phyloP scores from a whole-genome alignment of 2,329 filamentous ascomycete species.

The Fusarium xylarioides region DNA sequence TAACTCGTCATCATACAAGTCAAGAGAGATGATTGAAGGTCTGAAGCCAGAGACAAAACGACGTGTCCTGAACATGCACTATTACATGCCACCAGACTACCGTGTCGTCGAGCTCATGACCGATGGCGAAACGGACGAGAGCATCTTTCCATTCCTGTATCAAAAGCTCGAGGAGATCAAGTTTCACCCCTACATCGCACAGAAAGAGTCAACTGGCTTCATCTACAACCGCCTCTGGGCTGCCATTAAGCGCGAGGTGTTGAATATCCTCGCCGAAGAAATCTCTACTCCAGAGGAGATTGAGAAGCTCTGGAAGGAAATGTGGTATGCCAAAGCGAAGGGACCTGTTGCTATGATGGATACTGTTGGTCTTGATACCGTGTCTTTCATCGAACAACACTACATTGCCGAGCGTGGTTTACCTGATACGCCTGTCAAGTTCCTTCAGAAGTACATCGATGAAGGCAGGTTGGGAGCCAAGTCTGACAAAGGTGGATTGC shows the following conservation, averaged over 20 bases:
- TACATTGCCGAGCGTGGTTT: neutral
- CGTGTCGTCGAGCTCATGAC: slow-evolving; percentile 13
- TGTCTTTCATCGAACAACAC: slow-evolving; percentile 12
- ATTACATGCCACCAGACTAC: slow-evolving; percentile 7
- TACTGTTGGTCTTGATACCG: slow-evolving; percentile 3
- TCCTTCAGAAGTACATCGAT: slow-evolving; percentile 4
- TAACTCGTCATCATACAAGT: slow-evolving; percentile 10
- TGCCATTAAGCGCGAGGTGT: slow-evolving; percentile 3
- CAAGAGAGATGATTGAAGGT: neutral
- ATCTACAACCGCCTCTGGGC: slow-evolving; percentile 13
- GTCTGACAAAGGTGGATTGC: neutral
- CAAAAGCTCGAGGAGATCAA: neutral
- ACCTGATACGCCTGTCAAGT: neutral
- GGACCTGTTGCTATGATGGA: slow-evolving; percentile 11
- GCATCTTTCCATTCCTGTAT: neutral
- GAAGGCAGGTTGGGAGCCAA: slow-evolving; percentile 2
- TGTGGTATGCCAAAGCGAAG: slow-evolving; percentile 2
- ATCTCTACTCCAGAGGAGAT: slow-evolving; percentile 3
- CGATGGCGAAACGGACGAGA: neutral
- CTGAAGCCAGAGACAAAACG: neutral
- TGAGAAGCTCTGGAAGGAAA: neutral
- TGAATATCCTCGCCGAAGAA: neutral
- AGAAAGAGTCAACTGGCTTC: slow-evolving; percentile 12
- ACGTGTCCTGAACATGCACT: slow-evolving; percentile 12
- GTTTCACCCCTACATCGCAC: neutral